Conservation (phyloP, 2,329 filamentous ascomycete genomes). For the Sporothrix inflata region DNA sequence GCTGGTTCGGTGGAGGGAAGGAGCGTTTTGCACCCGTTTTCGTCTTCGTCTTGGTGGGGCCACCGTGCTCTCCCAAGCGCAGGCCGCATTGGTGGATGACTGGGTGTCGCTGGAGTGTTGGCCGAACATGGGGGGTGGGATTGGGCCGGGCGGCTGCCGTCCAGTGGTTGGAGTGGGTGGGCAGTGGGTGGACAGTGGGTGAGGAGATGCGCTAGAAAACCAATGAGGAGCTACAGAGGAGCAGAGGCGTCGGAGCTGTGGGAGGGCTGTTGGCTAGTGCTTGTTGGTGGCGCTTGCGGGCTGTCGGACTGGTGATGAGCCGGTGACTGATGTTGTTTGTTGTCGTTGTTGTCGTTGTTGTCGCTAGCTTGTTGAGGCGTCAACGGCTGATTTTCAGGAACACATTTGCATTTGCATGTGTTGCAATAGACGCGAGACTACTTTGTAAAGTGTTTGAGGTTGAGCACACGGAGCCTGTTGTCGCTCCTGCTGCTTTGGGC, state of each 20-base stretch:
- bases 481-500: slow-evolving; percentile 16
- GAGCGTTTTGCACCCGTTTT: background rate
- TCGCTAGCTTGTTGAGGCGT: background rate
- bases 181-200: no score
- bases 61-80: no score
- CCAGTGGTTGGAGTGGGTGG: no score
- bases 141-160: background rate
- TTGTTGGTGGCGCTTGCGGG: slow-evolving; percentile 15
- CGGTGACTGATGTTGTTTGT: background rate
- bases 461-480: background rate
- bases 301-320: background rate
- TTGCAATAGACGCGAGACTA: no score
- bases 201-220: slow-evolving; percentile 14
- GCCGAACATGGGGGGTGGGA: slow-evolving; percentile 2
- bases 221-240: background rate
- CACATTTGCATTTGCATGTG: no score
- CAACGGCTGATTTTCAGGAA: no score
- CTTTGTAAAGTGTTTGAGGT: no score
- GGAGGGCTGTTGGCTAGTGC: background rate
- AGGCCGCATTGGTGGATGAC: no score
- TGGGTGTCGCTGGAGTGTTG: no score
- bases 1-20: background rate
- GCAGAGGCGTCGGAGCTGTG: slow-evolving; percentile 17
- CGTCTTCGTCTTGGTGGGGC: background rate
- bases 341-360: background rate